These are phyloP conservation scores for Heterobasidion parviporum DNA, from an alignment of 1,284 basidiomycete species.

Conservation along the genomic window DNA sequence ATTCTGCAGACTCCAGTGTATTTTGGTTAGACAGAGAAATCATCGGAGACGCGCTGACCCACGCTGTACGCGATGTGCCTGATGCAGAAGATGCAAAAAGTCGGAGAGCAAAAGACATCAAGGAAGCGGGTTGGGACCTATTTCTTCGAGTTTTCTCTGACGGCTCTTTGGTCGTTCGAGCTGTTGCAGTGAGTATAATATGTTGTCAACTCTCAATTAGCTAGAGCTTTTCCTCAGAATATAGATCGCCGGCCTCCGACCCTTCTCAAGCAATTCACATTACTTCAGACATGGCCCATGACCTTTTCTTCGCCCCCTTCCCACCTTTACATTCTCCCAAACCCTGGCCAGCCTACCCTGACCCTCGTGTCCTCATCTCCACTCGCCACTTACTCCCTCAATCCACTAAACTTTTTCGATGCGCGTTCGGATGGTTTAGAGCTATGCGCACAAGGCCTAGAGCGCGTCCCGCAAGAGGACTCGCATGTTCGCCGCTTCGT, in stretches of 20 bases:
- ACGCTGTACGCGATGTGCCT: slow-evolving; percentile 23
- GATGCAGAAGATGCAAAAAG: slow-evolving; percentile 31
- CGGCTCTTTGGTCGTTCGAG: slow-evolving; percentile 64
- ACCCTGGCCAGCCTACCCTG: slow-evolving; percentile 31
- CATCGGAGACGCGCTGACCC: slow-evolving; percentile 40
- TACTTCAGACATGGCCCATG: slow-evolving; percentile 53
- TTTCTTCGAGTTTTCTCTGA: slow-evolving; percentile 68
- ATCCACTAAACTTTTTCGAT: slow-evolving; percentile 50
- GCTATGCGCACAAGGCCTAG: slow-evolving; percentile 28
- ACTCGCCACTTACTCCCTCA: slow-evolving; percentile 47
- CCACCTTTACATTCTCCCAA: slow-evolving; percentile 48
- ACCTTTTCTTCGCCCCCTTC: slow-evolving; percentile 36
- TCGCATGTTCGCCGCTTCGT: slow-evolving; percentile 51
- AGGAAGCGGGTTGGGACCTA: slow-evolving; percentile 70
- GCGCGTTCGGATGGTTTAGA: slow-evolving; percentile 44
- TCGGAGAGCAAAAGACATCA: slow-evolving; percentile 46
- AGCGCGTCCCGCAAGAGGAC: slow-evolving; percentile 37
- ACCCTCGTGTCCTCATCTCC: slow-evolving; percentile 56
- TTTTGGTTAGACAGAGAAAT: slow-evolving; percentile 59
- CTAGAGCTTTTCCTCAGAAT: slow-evolving; percentile 39
- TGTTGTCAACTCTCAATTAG: not conserved
- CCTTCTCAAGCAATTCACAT: slow-evolving; percentile 66
- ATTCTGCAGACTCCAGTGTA: slow-evolving; percentile 35
- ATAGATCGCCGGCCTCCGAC: slow-evolving; percentile 87
- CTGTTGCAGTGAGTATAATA: slow-evolving; percentile 56